Base-by-base conservation (phyloP, 805 yeast species). In the Blastobotrys americana region DNA sequence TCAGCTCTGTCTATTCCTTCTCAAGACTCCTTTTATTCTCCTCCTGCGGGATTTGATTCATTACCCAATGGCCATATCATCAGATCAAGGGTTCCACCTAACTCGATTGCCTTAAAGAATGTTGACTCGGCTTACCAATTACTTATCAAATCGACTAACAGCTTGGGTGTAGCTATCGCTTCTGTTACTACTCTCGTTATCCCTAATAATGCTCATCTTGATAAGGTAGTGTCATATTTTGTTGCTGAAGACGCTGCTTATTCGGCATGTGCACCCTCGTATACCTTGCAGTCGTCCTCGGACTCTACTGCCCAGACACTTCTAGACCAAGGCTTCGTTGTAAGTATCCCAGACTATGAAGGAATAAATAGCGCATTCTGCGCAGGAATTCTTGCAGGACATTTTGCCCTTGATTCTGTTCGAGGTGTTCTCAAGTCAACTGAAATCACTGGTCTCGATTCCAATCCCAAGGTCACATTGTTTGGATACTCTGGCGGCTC, bases 401-500 rank as follows among this genome's bases (percentile, higher is more conserved):
- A 51, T 20, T 47, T 49, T 21, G 48, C 54, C 3, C 56, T 62
- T 10, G 64, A 61, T 44, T 49, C 63, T 1, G 41, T 61, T 5
- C 44, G 60, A 2, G 66, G 65, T 1, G 51, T 54, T 5, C 42
- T 50, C 15, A 34, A 42, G 20, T 46, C 54, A 5, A 21, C 22
- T 3, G 28, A 41, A 36, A 16, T 45, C 19, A 45, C 48, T 8
- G 51, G 50, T 15, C 39, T 54, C 37, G 20, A 31, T 15, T 41
- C 41, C 25, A 46, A 35, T 23, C 43, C 56, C 19, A 41, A 45
- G 35, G 38, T 55, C 8, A 60, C 50, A 6, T 15, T 55, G 37
- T 47, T 53, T 51, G 61, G 61, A 4, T 55, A 53, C 47, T 57
- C 61, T 18, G 59, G 59, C 6, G 61, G 61, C 22, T 50, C 59